Evolutionary conservation across 2,329 filamentous ascomycete genomes (phyloP).

Genomic region (Phoma sp.): DNA sequence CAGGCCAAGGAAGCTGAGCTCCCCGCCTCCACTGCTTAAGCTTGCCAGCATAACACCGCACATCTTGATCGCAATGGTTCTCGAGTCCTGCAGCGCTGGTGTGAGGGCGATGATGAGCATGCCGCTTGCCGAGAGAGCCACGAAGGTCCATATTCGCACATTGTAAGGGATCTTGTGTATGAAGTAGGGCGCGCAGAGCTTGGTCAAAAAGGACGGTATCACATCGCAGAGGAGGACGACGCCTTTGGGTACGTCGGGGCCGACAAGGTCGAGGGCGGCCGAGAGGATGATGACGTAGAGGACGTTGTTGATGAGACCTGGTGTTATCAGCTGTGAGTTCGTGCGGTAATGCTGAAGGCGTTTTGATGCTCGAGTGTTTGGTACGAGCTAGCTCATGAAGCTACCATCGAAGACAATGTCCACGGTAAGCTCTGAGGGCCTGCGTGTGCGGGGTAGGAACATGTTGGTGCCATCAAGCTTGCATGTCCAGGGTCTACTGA

Average conservation of each 20-base stretch:
- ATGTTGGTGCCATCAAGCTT: too few species aligned
- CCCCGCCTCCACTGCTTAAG: slow-evolving; percentile 83
- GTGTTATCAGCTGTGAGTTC: background rate
- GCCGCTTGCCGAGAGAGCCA: slow-evolving; percentile 75
- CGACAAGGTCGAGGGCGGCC: slow-evolving; percentile 92
- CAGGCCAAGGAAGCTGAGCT: slow-evolving; percentile 87
- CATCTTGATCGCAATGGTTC: slow-evolving; percentile 76
- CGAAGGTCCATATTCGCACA: slow-evolving; percentile 75
- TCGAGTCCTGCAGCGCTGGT: slow-evolving; percentile 63
- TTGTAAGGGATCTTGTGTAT: slow-evolving; percentile 87
- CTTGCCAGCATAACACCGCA: slow-evolving; percentile 84
- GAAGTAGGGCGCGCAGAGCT: slow-evolving; percentile 90
- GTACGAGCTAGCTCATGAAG: background rate
- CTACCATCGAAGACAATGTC: too few species aligned
- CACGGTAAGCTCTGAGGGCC: too few species aligned
- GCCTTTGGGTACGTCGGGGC: slow-evolving; percentile 83
- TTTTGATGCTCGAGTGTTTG: background rate
- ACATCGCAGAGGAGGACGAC: slow-evolving; percentile 93
- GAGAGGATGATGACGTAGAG: slow-evolving; percentile 97
- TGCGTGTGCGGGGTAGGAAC: too few species aligned
- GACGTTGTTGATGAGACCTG: slow-evolving; percentile 93
- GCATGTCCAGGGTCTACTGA: too few species aligned
- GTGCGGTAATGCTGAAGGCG: background rate
- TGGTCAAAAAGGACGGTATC: slow-evolving; percentile 84
- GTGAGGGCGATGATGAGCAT: slow-evolving; percentile 91